Base-by-base conservation (phyloP, 495 filamentous ascomycete genomes). In the Penicillium cosmopolitanum region DNA sequence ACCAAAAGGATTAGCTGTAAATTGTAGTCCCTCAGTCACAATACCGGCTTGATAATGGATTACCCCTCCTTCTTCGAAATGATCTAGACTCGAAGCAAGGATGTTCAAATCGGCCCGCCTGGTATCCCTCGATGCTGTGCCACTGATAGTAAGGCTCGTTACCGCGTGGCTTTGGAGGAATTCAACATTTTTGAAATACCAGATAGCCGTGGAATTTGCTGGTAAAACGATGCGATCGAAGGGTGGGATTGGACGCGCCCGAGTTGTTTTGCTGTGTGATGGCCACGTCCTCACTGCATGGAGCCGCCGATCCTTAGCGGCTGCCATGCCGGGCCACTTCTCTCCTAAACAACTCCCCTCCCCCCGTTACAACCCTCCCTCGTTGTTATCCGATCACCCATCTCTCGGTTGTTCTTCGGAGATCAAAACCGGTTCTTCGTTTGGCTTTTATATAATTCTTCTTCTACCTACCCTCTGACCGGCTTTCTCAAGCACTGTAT, bases 401-500 rank as follows among this genome's bases (percentile, higher is more conserved):
- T 56, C 46, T 28, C 51, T 36, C 19, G 21, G 36, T 51, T 43
- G 11, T 42, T 53, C 6, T 53, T 53, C 28, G 35, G 35, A 53
- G 19, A 33, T 51, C 28, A 36, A 53, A 8, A 9, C 8, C 16
- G n/a, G 13, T 18, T 53, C 31, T 19, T 35, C 11, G 40, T 51
- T 46, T n/a, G 50, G 12, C 46, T 50, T 44, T 16, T 23, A 40
- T 16, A 16, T 55, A 33, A 11, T 31, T 35, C 23, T 46, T 18
- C 47, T 48, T 21, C 31, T 21, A n/a, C 19, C 47, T 23, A 28
- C 33, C 51, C 19, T 53, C 19, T 53, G 51, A 53, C 51, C 50
- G 50, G 28, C 47, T 52, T 15, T 46, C 33, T 38, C 40, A 53
- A 73, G 74, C 75, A 76, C 75, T 78, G 74, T 70, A 57, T 53